These are phyloP conservation scores for Silene noctiflora DNA, from an alignment of 179 eudicot species.

Conservation along the genomic window DNA sequence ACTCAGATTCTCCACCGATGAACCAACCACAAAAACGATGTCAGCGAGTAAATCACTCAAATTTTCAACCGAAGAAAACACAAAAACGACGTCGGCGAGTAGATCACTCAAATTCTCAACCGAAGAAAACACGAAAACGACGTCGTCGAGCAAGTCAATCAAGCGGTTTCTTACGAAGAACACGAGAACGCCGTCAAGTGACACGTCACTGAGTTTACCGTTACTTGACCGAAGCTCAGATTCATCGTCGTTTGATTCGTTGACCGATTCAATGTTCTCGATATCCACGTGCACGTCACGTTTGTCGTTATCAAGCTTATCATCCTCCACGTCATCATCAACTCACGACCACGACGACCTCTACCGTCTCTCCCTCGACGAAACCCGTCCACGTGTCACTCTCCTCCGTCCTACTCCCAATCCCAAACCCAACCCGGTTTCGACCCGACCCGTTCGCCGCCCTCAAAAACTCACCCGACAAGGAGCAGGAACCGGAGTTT, in stretches of 20 bases:
- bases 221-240: conserved; percentile 35
- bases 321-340: conserved; percentile 64
- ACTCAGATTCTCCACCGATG: neutral
- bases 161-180: neutral
- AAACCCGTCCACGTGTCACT: conserved; percentile 38
- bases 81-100: neutral
- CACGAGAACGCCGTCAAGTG: conserved; percentile 2
- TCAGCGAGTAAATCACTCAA: neutral
- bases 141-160: neutral
- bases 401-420: conserved; percentile 24
- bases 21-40: neutral
- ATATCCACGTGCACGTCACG: conserved; percentile 38
- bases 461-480: conserved; percentile 6
- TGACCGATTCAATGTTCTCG: conserved; percentile 26
- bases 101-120: neutral
- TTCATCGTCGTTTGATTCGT: neutral
- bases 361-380: conserved; percentile 75
- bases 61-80: neutral
- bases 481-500: conserved; percentile 28
- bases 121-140: neutral
- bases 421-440: conserved; percentile 23
- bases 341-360: conserved; percentile 63
- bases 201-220: conserved; percentile 45
- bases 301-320: conserved; percentile 44
- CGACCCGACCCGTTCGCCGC: conserved; percentile 28